These are phyloP conservation scores for Dothideomycetes sp. DNA, from an alignment of 2,329 filamentous ascomycete genomes.

Conservation along the genomic window DNA sequence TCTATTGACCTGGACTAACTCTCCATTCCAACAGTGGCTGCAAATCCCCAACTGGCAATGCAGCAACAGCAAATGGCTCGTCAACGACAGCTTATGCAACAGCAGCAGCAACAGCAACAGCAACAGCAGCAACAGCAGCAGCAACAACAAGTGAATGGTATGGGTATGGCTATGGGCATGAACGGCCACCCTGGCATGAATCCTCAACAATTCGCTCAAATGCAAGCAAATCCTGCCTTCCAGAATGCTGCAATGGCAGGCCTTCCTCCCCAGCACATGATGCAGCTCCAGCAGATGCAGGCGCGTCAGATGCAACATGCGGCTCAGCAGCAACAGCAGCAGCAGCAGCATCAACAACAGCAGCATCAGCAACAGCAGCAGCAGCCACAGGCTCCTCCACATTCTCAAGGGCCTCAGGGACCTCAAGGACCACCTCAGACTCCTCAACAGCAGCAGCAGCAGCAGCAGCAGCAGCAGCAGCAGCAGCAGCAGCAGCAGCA, in stretches of 20 bases:
- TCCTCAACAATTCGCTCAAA: slow-evolving; percentile 43
- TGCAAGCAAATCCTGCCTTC: slow-evolving; percentile 29
- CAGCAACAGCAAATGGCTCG: slow-evolving; percentile 44
- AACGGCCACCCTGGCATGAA: slow-evolving; percentile 44
- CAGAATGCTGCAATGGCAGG: slow-evolving; percentile 9
- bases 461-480: slow-evolving; percentile 22
- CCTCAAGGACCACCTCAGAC: slow-evolving; percentile 18
- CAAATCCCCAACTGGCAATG: slow-evolving; percentile 21
- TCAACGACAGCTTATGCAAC: slow-evolving; percentile 29
- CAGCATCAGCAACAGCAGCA: slow-evolving; percentile 17
- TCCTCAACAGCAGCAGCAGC: slow-evolving; percentile 21
- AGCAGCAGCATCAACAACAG: slow-evolving; percentile 17
- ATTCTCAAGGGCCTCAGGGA: slow-evolving; percentile 16
- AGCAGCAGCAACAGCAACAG: slow-evolving; percentile 30
- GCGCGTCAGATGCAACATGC: slow-evolving; percentile 26
- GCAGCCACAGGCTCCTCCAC: slow-evolving; percentile 16
- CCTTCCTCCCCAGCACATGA: slow-evolving; percentile 16
- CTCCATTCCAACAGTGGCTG: slow-evolving; percentile 35
- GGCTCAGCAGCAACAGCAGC: slow-evolving; percentile 25
- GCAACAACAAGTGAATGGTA: slow-evolving; percentile 27
- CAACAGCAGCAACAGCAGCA: slow-evolving; percentile 26
- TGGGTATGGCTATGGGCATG: slow-evolving; percentile 44
- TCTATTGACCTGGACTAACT: slow-evolving; percentile 17
- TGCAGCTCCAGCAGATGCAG: slow-evolving; percentile 24
- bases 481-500: slow-evolving; percentile 23